Evolutionary conservation across 2,329 filamentous ascomycete species (phyloP).

Genomic region (Blastomyces parvus): DNA sequence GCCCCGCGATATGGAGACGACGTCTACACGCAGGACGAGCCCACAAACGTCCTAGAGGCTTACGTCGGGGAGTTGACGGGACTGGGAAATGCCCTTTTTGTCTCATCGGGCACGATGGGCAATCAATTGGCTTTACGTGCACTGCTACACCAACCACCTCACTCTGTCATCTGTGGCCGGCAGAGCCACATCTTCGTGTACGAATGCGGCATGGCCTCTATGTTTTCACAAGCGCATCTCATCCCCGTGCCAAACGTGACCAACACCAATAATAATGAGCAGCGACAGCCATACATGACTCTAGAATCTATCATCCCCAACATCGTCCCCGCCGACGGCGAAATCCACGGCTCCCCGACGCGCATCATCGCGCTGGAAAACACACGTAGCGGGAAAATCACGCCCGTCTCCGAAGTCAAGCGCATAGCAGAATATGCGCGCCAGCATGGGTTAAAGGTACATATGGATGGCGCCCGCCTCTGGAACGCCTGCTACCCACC

Average conservation of each 20-base stretch:
- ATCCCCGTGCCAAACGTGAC: neutral
- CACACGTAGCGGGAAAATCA: constrained; percentile 68
- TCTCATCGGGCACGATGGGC: constrained; percentile 87
- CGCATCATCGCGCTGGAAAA: constrained; percentile 77
- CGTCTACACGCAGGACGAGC: constrained; percentile 70
- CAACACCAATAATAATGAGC: too few species aligned
- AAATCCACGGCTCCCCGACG: constrained; percentile 71
- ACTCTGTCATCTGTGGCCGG: constrained; percentile 69
- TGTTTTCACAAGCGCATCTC: constrained; percentile 21
- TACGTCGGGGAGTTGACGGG: constrained; percentile 63
- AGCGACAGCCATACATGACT: constrained; percentile 54
- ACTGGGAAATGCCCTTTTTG: constrained; percentile 69
- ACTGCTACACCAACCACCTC: constrained; percentile 68
- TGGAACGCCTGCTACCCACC: constrained; percentile 55
- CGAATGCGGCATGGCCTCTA: constrained; percentile 59
- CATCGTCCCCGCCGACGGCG: constrained; percentile 46
- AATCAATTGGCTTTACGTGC: constrained; percentile 78
- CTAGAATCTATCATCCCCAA: constrained; percentile 64
- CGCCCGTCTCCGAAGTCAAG: constrained; percentile 62
- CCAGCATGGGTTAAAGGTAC: constrained; percentile 55
- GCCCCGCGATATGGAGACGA: constrained; percentile 62
- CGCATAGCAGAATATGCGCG: constrained; percentile 63
- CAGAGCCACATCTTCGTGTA: constrained; percentile 64
- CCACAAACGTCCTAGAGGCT: constrained; percentile 64
- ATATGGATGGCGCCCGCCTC: constrained; percentile 69